Evolutionary conservation across 1,139 yeast species (phyloP).

Genomic region (Lizanozyma gosingica): DNA sequence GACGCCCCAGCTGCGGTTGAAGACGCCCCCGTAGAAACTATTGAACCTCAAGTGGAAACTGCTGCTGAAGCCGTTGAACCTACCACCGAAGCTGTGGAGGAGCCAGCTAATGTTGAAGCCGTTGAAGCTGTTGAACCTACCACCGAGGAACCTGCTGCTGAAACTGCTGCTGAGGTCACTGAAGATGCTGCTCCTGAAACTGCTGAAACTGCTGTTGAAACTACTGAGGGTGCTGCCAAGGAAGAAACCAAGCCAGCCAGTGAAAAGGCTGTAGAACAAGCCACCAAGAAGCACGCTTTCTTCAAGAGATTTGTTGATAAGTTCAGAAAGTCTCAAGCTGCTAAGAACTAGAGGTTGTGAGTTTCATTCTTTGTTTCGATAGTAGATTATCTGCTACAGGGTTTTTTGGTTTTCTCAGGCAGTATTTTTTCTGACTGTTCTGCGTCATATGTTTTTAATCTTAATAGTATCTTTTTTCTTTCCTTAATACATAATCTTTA

Average conservation of each 20-base stretch:
- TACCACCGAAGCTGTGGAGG: neutral
- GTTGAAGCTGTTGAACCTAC: constrained; percentile 1
- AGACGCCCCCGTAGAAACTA: neutral
- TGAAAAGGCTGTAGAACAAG: constrained; percentile 10
- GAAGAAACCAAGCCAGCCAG: constrained; percentile 5
- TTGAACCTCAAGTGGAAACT: neutral
- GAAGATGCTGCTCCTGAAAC: constrained; percentile 4
- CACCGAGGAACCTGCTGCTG: neutral
- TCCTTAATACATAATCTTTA: neutral
- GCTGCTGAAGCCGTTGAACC: neutral
- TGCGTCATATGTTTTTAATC: neutral
- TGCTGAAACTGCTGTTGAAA: constrained; percentile 3
- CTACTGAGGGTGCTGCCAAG: constrained; percentile 4
- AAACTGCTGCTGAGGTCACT: neutral
- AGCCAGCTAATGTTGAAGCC: neutral
- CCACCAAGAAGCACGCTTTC: constrained; percentile 14
- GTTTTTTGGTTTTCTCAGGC: neutral
- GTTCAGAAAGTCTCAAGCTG: constrained; percentile 11
- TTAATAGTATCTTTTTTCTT: neutral
- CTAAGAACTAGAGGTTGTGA: neutral
- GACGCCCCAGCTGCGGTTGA: constrained; percentile 1
- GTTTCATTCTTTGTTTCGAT: neutral
- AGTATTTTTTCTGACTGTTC: neutral
- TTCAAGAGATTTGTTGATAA: constrained; percentile 16
- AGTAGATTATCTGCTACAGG: neutral